phyloP scores from a whole-genome alignment of 2,329 filamentous ascomycete species.

The Monosporascus sp. region DNA sequence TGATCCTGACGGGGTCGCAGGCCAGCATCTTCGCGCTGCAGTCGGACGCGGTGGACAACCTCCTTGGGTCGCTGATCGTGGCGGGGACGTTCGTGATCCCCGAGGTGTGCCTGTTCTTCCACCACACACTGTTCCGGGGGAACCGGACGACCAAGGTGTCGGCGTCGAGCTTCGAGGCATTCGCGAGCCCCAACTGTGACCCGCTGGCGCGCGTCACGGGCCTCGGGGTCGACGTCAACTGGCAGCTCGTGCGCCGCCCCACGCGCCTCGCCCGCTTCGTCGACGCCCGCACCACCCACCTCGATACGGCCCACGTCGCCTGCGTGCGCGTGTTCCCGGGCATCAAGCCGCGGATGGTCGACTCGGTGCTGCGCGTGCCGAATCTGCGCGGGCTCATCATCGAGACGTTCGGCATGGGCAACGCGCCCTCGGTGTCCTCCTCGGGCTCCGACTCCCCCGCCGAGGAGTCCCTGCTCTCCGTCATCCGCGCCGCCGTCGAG shows the following conservation, averaged over 20 bases:
- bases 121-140: constrained; percentile 82
- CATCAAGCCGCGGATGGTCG: constrained; percentile 89
- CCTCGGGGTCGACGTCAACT: constrained; percentile 74
- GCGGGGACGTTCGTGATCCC: constrained; percentile 90
- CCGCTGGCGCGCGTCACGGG: constrained; percentile 79
- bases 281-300: constrained; percentile 56
- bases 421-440: constrained; percentile 75
- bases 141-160: constrained; percentile 87
- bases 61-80: constrained; percentile 81
- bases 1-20: constrained; percentile 78
- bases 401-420: constrained; percentile 90
- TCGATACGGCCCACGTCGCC: constrained; percentile 84
- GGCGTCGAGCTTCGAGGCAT: constrained; percentile 79
- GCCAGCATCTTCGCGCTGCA: constrained; percentile 87
- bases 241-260: constrained; percentile 70
- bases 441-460: constrained; percentile 40
- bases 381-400: constrained; percentile 76
- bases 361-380: constrained; percentile 73
- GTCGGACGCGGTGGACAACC: constrained; percentile 86
- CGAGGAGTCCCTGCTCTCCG: constrained; percentile 59
- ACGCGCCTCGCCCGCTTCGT: constrained; percentile 69
- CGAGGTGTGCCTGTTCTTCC: constrained; percentile 91
- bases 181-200: constrained; percentile 79
- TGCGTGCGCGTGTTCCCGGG: constrained; percentile 88
- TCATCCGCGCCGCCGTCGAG: constrained; percentile 70